Base-by-base conservation (phyloP, 176 grass and related monocot genomes). In the Hordeum marinum region DNA sequence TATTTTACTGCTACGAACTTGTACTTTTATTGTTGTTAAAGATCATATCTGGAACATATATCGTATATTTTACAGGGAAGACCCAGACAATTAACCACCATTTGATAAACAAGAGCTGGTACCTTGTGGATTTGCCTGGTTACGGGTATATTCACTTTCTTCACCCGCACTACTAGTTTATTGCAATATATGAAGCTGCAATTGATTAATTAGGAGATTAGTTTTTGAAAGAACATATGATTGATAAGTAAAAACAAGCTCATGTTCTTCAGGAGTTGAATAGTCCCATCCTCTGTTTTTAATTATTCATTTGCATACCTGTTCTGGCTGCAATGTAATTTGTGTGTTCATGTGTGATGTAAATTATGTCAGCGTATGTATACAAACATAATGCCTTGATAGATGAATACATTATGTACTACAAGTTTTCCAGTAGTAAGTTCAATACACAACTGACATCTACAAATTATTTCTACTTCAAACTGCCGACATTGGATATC, bases 71-170 rank as follows among this genome's bases (percentile, higher is more conserved):
- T 68, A 31, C 89, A 98, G 93, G 90, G 39, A 98, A 95, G 91
- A 95, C 91, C 39, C 96, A 95, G 71, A 87, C 92, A 35, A 95
- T 98, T 84, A 98, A 98, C 87, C 93, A 95, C 73, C 95, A 95
- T 85, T 81, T 98, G 88, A 82, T 98, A 77, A 95, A 95, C 84
- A 98, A 94, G 60, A 94, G 91, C 75, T 98, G 93, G 93, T 98
- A 95, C 78, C 83, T 98, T 87, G 93, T 94, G 25, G 96, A 98
- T 90, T 88, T 98, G 72, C 93, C 96, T 68, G 96, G 96, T 71
- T 98, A 95, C 2, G 96, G 96, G 93, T 94, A 98, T 71, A 85
- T 60, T 85, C 5, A 34, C 21, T 77, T 78, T 77, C 73, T 79
- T 36, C 10, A 17, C 11, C 18, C 39, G 5, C 11, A 24, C 23